These are phyloP conservation scores for Globisporangium paddicum DNA, from an alignment of 352 stramenopile genomes.

Conservation along the genomic window DNA sequence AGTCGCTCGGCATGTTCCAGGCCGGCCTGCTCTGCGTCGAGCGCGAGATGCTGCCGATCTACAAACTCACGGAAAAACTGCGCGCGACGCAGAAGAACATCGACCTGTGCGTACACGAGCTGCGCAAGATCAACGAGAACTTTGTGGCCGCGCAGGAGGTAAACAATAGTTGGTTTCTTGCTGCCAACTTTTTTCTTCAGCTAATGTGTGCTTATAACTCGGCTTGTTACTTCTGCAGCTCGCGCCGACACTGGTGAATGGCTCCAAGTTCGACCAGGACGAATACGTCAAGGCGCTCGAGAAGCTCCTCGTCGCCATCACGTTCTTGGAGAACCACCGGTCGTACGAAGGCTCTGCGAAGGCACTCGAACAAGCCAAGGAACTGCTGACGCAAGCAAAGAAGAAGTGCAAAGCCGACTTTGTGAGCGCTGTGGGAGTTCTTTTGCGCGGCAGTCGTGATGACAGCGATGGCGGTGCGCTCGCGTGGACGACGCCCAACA, in stretches of 20 bases:
- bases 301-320: slow-evolving; percentile 60
- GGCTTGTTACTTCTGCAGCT: slow-evolving; percentile 30
- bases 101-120: slow-evolving; percentile 67
- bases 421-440: slow-evolving; percentile 55
- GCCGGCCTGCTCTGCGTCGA: slow-evolving; percentile 62
- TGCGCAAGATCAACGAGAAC: slow-evolving; percentile 68
- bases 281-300: slow-evolving; percentile 62
- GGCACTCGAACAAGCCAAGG: slow-evolving; percentile 57
- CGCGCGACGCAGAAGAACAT: slow-evolving; percentile 83
- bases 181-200: background rate
- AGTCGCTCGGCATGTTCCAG: slow-evolving; percentile 58
- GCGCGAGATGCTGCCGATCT: slow-evolving; percentile 79
- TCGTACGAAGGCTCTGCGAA: slow-evolving; percentile 73
- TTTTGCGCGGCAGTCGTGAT: slow-evolving; percentile 43
- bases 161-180: background rate
- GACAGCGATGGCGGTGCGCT: slow-evolving; percentile 16
- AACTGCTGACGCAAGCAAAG: slow-evolving; percentile 52
- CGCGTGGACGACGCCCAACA: slow-evolving; percentile 43
- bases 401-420: slow-evolving; percentile 70
- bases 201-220: slow-evolving; percentile 5
- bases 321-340: slow-evolving; percentile 64
- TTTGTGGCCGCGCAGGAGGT: slow-evolving; percentile 72
- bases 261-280: slow-evolving; percentile 66
- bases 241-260: slow-evolving; percentile 52
- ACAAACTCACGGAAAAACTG: slow-evolving; percentile 79